These are phyloP conservation scores for Logfia minima DNA, from an alignment of 129 eudicot species.

Conservation along the genomic window DNA sequence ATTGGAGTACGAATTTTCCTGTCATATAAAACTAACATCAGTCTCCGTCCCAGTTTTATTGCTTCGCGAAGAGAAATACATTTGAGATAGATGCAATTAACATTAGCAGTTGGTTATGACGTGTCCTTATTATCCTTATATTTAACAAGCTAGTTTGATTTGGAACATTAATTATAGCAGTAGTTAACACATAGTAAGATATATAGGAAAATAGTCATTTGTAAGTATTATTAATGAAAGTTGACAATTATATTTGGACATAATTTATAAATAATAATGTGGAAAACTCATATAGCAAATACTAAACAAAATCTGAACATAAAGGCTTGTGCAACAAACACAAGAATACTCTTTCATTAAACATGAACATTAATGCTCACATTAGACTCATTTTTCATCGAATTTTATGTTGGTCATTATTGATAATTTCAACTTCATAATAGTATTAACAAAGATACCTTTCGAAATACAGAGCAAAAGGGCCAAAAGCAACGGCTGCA, in stretches of 20 bases:
- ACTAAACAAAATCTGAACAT: neutral
- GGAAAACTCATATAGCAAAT: neutral
- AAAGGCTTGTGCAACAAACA: neutral
- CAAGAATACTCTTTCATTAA: neutral
- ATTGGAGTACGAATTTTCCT: slow-evolving; percentile 73
- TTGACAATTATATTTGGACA: neutral
- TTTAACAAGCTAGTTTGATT: too few relatives aligned
- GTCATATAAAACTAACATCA: slow-evolving; percentile 12
- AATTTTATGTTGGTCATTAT: neutral
- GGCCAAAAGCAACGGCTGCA: slow-evolving; percentile 73
- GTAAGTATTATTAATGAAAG: neutral
- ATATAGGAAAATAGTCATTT: too few relatives aligned
- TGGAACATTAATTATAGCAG: too few relatives aligned
- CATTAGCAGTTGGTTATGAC: neutral
- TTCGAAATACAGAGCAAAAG: slow-evolving; percentile 72
- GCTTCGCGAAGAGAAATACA: too few relatives aligned
- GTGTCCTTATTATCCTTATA: too few relatives aligned
- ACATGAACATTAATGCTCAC: neutral
- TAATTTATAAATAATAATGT: neutral
- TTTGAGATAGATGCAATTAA: neutral
- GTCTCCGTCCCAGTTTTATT: neutral
- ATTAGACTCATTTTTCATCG: neutral
- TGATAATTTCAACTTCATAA: neutral
- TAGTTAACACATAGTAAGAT: too few relatives aligned
- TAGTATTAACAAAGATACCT: slow-evolving; percentile 37